phyloP scores from a whole-genome alignment of 345 rosid species.

The Gossypium stocksii region DNA sequence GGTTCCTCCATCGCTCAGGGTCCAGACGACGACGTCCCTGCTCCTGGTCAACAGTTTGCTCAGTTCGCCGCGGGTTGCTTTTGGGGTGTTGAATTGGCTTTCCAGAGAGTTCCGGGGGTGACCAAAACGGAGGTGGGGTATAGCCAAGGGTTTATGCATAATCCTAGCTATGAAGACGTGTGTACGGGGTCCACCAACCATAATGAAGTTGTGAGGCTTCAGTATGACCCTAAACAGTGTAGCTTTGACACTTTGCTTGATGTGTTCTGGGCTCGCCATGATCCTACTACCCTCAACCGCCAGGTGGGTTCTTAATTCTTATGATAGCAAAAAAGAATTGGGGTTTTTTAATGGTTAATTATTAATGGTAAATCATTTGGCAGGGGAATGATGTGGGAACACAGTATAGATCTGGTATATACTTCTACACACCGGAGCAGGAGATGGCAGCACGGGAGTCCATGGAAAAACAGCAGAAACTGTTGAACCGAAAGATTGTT shows the following conservation, averaged over 20 bases:
- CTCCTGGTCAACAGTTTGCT: slow-evolving; percentile 68
- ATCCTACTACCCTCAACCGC: slow-evolving; percentile 87
- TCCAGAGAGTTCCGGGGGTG: slow-evolving; percentile 82
- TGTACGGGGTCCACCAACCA: slow-evolving; percentile 70
- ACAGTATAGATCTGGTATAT: slow-evolving; percentile 88
- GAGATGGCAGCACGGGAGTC: slow-evolving; percentile 73
- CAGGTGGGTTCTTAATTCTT: slow-evolving; percentile 47
- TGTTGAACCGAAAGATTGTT: slow-evolving; percentile 56
- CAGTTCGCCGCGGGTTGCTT: slow-evolving; percentile 97
- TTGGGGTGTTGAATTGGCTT: slow-evolving; percentile 92
- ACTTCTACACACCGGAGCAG: slow-evolving; percentile 74
- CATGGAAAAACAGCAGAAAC: slow-evolving; percentile 54
- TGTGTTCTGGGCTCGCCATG: slow-evolving; percentile 83
- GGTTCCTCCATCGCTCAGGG: slow-evolving; percentile 65
- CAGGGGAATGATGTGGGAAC: slow-evolving; percentile 97
- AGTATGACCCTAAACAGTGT: slow-evolving; percentile 78
- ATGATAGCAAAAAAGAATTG: background rate
- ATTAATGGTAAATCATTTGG: background rate
- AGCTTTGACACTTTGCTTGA: slow-evolving; percentile 65
- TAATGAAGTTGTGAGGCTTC: slow-evolving; percentile 78
- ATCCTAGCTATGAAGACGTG: slow-evolving; percentile 72
- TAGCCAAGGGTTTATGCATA: slow-evolving; percentile 51
- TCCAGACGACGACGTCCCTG: slow-evolving; percentile 66
- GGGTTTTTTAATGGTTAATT: background rate
- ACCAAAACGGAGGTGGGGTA: slow-evolving; percentile 87